Conservation (phyloP, 129 eudicot genomes). For the Dittrichia graveolens region DNA sequence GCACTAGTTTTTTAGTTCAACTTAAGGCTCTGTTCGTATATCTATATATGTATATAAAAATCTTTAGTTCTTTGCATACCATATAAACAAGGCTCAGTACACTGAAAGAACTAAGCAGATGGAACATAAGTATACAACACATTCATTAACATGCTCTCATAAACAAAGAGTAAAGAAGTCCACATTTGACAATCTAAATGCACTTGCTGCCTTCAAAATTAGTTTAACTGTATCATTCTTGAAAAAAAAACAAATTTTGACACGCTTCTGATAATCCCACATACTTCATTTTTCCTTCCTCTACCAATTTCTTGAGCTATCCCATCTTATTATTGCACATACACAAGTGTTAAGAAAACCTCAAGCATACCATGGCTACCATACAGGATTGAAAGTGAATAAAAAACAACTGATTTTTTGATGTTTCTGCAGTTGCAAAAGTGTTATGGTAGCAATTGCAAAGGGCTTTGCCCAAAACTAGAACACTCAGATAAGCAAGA, state of each 20-base stretch:
- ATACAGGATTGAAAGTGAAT: not conserved
- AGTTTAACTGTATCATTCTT: too few relatives aligned
- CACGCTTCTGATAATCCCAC: conserved; percentile 75
- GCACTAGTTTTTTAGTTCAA: not conserved
- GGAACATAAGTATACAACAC: not conserved
- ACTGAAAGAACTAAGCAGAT: not conserved
- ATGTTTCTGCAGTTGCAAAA: not conserved
- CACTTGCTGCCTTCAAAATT: too few relatives aligned
- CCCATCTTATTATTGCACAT: conserved; percentile 44
- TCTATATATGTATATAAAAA: too few relatives aligned
- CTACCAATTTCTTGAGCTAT: conserved; percentile 63
- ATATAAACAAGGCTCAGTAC: too few relatives aligned
- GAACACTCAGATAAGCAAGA: not conserved
- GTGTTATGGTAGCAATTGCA: too few relatives aligned
- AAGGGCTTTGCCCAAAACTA: not conserved
- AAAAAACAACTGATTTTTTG: conserved; percentile 1
- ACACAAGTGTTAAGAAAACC: not conserved
- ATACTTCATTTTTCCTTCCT: conserved; percentile 73
- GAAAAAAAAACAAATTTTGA: too few relatives aligned
- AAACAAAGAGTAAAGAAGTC: not conserved
- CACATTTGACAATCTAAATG: not conserved
- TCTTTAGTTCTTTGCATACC: too few relatives aligned
- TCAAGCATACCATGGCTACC: not conserved
- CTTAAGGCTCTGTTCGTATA: too few relatives aligned
- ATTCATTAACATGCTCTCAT: not conserved